Evolutionary conservation across 2,329 filamentous ascomycete genomes (phyloP).

Genomic region (Chaetomium olivaceum): DNA sequence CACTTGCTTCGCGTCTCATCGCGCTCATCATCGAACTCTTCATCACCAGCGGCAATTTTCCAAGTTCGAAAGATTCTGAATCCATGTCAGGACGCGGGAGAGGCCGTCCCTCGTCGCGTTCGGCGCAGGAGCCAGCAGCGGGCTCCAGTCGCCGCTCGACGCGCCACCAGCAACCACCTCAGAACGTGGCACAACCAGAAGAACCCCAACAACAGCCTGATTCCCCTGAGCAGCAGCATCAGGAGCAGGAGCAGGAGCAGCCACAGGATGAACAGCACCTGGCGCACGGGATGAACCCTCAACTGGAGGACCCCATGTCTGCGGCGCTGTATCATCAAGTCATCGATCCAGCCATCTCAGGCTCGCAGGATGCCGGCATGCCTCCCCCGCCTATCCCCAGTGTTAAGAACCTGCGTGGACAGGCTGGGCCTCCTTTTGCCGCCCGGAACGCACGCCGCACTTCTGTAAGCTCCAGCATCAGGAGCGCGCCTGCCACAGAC

Average conservation of each 20-base stretch:
- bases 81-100: slow-evolving; percentile 30
- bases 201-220: slow-evolving; percentile 7
- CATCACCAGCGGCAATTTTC: background rate
- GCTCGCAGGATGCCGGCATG: slow-evolving; percentile 25
- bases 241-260: slow-evolving; percentile 1
- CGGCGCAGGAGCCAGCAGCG: slow-evolving; percentile 21
- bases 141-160: slow-evolving; percentile 31
- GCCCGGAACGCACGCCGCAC: slow-evolving; percentile 25
- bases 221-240: slow-evolving; percentile 11
- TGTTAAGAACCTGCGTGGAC: slow-evolving; percentile 21
- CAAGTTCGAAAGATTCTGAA: background rate
- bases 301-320: slow-evolving; percentile 8
- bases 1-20: slow-evolving; percentile 10
- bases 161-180: slow-evolving; percentile 29
- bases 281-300: background rate
- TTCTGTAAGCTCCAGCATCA: slow-evolving; percentile 17
- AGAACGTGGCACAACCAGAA: slow-evolving; percentile 5
- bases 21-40: slow-evolving; percentile 1
- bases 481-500: slow-evolving; percentile 18
- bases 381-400: slow-evolving; percentile 27
- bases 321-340: slow-evolving; percentile 7
- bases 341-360: slow-evolving; percentile 31
- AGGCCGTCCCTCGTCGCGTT: slow-evolving; percentile 27
- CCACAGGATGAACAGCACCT: slow-evolving; percentile 7
- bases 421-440: slow-evolving; percentile 10